Percentiles rank a stretch among this genome's conserved stretches.
phyloP scores from a whole-genome alignment of 192 early-diverging fungal species.

The Thoreauomyces humboldtii region DNA sequence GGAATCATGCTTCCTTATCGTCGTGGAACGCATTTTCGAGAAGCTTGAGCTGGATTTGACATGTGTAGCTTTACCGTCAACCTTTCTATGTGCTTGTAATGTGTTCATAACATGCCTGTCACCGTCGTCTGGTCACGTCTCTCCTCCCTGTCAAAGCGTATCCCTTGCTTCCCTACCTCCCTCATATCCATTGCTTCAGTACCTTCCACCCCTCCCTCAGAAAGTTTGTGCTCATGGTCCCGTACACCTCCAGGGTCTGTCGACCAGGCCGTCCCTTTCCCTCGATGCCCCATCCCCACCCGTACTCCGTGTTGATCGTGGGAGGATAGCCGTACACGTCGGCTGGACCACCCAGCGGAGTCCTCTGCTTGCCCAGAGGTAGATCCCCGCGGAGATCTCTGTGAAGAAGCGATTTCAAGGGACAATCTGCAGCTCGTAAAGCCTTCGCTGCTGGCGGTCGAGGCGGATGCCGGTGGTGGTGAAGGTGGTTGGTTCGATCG shows the following conservation, averaged over 20 bases:
- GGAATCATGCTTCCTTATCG: too few species aligned
- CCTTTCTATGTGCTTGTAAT: too few species aligned
- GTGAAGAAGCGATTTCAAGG: not conserved
- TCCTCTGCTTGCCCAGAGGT: not conserved
- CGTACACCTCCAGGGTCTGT: slow-evolving; percentile 27
- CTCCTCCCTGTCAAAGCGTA: too few species aligned
- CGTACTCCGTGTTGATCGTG: slow-evolving; percentile 32
- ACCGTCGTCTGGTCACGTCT: too few species aligned
- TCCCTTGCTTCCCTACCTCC: too few species aligned
- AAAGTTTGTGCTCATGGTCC: slow-evolving; percentile 32
- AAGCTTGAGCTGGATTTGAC: too few species aligned
- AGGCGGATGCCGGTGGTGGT: not conserved
- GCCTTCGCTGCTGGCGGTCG: not conserved
- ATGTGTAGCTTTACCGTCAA: too few species aligned
- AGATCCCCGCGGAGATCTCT: slow-evolving; percentile 2
- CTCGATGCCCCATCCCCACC: slow-evolving; percentile 17
- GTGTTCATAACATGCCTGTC: too few species aligned
- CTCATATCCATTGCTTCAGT: too few species aligned
- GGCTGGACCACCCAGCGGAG: not conserved
- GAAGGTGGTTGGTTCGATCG: not conserved
- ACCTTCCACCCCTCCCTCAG: slow-evolving; percentile 27
- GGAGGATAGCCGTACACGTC: slow-evolving; percentile 27
- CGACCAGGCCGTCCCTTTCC: slow-evolving; percentile 1
- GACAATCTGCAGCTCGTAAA: not conserved
- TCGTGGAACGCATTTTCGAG: too few species aligned